Evolutionary conservation across 441 rosid species (phyloP).

Genomic region (Adansonia rubrostipa): DNA sequence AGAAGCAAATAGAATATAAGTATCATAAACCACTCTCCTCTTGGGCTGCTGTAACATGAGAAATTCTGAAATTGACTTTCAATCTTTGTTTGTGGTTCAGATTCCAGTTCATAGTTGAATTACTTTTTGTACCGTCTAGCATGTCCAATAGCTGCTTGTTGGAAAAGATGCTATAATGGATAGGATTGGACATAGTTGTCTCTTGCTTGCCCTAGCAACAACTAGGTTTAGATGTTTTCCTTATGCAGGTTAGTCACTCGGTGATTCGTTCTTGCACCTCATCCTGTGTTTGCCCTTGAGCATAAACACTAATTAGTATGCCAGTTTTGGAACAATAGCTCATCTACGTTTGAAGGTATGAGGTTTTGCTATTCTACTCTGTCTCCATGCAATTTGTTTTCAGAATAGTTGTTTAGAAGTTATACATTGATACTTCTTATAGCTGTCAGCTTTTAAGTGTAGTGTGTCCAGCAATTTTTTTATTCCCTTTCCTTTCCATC

Average conservation of each 20-base stretch:
- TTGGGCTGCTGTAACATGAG: slow-evolving; percentile 7
- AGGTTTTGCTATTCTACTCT: slow-evolving; percentile 28
- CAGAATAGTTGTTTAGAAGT: neutral
- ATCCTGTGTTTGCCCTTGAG: slow-evolving; percentile 34
- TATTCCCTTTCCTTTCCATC: slow-evolving; percentile 10
- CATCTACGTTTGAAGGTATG: slow-evolving; percentile 48
- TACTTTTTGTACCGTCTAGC: slow-evolving; percentile 14
- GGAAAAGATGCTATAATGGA: slow-evolving; percentile 30
- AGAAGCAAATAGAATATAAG: neutral
- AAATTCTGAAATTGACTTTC: slow-evolving; percentile 10
- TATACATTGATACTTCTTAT: neutral
- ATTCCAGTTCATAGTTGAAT: neutral
- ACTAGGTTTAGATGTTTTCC: slow-evolving; percentile 56
- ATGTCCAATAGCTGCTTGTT: slow-evolving; percentile 28
- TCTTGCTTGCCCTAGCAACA: slow-evolving; percentile 42
- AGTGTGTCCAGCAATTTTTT: slow-evolving; percentile 7
- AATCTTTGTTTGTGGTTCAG: slow-evolving; percentile 23
- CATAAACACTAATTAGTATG: slow-evolving; percentile 31
- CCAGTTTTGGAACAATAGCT: slow-evolving; percentile 40
- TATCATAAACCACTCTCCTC: neutral
- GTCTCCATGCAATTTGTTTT: neutral
- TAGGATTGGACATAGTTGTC: slow-evolving; percentile 25
- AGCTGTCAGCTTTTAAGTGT: neutral
- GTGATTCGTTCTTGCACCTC: slow-evolving; percentile 34
- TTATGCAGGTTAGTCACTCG: slow-evolving; percentile 63